A percentile compares a stretch with the other conserved stretches of the same genome.
phyloP scores from a whole-genome alignment of 2,329 filamentous ascomycete genomes.

The Calonectria fujianensis region DNA sequence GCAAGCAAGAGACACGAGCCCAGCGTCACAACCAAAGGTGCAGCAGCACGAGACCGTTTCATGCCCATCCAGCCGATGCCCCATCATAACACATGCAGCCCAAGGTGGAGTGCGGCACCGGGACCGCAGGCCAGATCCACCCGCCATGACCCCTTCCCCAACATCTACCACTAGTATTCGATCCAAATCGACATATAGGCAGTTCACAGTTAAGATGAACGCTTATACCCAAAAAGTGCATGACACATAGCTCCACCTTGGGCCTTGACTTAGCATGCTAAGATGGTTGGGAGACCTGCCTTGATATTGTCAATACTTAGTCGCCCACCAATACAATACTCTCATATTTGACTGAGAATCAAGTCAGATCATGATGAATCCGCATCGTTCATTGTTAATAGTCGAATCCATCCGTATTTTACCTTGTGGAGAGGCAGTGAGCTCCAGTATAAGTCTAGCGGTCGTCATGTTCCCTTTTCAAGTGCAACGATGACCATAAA shows the following conservation, averaged over 20 bases:
- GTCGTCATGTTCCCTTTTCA: neutral
- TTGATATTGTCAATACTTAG: neutral
- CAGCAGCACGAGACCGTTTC: neutral
- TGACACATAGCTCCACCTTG: neutral
- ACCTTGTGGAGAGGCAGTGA: neutral
- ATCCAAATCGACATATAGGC: neutral
- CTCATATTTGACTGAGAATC: neutral
- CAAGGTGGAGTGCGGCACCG: slow-evolving; percentile 10
- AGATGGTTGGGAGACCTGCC: neutral
- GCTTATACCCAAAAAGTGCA: neutral
- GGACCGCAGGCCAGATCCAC: slow-evolving; percentile 12
- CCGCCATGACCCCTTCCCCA: slow-evolving; percentile 6
- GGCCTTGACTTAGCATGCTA: neutral
- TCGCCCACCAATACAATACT: neutral
- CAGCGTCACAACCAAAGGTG: slow-evolving; percentile 3
- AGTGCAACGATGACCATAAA: neutral
- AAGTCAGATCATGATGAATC: too few species aligned
- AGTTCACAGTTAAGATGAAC: neutral
- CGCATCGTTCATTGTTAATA: neutral
- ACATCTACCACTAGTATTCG: slow-evolving; percentile 16
- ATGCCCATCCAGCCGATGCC: slow-evolving; percentile 5
- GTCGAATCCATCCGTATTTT: neutral
- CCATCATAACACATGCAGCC: slow-evolving; percentile 25
- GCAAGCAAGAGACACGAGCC: neutral
- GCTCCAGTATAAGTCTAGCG: neutral